Conservation (phyloP, 176 grass and related monocot genomes). For the Musa troglodytarum region DNA sequence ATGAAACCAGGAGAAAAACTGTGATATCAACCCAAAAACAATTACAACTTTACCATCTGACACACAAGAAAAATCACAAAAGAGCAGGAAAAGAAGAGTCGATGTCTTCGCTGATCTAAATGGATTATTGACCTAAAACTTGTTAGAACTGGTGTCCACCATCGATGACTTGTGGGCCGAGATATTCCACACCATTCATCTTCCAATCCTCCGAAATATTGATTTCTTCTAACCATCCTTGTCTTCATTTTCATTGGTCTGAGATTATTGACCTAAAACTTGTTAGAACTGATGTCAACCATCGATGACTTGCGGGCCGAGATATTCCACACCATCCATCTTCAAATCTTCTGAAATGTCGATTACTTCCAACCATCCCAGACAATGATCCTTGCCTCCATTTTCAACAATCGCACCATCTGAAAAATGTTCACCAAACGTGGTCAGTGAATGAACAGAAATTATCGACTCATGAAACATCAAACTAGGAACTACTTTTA, state of each 20-base stretch:
- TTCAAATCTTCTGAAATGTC: constrained; percentile 41
- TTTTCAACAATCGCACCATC: not conserved
- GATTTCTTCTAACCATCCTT: constrained; percentile 58
- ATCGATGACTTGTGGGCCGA: constrained; percentile 56
- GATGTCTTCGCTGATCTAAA: not conserved
- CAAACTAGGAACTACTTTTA: too few relatives aligned
- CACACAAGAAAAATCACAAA: not conserved
- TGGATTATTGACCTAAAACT: not conserved
- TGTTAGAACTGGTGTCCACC: constrained; percentile 5
- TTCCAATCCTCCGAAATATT: not conserved
- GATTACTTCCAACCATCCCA: constrained; percentile 70
- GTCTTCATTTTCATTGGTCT: not conserved
- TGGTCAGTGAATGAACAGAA: not conserved
- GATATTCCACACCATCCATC: constrained; percentile 48
- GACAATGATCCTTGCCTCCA: constrained; percentile 2
- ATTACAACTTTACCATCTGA: not conserved
- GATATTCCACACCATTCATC: constrained; percentile 29
- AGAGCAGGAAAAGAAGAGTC: not conserved
- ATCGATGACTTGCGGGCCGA: constrained; percentile 58
- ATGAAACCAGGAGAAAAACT: not conserved
- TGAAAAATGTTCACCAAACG: not conserved
- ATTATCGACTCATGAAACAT: too few relatives aligned
- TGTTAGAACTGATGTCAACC: constrained; percentile 2
- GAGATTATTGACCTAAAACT: not conserved
- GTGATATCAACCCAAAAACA: not conserved